A percentile compares a stretch with the other conserved stretches of the same genome.
These are phyloP conservation scores for Penicillium sp. DNA, from an alignment of 2,329 filamentous ascomycete genomes.

Conservation along the genomic window DNA sequence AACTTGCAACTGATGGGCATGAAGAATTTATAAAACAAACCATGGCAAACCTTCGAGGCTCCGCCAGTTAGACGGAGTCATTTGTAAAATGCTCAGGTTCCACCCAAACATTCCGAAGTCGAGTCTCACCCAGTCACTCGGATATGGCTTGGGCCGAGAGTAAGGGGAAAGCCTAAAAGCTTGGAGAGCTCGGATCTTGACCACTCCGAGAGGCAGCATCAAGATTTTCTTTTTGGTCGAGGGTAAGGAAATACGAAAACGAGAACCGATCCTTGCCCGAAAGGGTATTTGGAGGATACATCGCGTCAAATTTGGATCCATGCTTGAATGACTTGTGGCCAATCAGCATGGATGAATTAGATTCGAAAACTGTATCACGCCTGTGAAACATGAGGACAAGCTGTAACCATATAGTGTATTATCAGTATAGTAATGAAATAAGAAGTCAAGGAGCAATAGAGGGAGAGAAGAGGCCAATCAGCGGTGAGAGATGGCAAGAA, in stretches of 20 bases:
- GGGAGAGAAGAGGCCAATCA: neutral
- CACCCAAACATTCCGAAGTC: neutral
- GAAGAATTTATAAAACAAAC: neutral
- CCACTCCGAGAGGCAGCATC: neutral
- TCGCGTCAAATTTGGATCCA: conserved; percentile 7
- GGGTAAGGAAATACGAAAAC: conserved; percentile 10
- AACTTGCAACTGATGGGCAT: neutral
- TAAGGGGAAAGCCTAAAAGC: neutral
- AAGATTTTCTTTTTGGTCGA: neutral
- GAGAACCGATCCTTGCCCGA: conserved; percentile 22
- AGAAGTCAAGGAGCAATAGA: too few species aligned
- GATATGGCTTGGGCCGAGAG: conserved; percentile 2
- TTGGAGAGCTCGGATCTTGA: neutral
- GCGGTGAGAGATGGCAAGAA: neutral
- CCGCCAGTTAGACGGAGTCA: neutral
- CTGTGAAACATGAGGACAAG: neutral
- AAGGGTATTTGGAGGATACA: conserved; percentile 9
- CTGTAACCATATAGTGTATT: neutral
- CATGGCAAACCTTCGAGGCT: neutral
- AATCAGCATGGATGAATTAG: neutral
- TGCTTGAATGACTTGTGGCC: neutral
- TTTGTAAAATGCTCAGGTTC: conserved; percentile 2
- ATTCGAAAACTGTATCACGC: neutral
- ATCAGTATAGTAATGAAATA: too few species aligned
- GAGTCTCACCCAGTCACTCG: neutral